Conservation (phyloP, 352 stramenopile genomes). For the Phytophthora multivora region DNA sequence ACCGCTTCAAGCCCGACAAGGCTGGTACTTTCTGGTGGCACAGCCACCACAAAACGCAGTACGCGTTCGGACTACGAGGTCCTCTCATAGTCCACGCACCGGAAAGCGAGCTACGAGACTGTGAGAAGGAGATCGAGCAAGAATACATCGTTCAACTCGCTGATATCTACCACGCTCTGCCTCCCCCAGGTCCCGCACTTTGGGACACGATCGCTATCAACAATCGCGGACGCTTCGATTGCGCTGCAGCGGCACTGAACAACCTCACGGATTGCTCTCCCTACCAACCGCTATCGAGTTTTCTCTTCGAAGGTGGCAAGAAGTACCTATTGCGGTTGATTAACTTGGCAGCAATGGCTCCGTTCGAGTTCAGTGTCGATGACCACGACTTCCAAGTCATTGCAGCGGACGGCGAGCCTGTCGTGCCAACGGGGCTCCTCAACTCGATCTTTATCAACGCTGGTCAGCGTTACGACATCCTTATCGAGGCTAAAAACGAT, state of each 20-base stretch:
- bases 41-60: constrained; percentile 38
- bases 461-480: constrained; percentile 38
- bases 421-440: constrained; percentile 24
- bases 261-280: constrained; percentile 14
- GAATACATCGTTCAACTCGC: constrained; percentile 31
- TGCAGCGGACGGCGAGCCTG: constrained; percentile 26
- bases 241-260: constrained; percentile 16
- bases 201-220: constrained; percentile 41
- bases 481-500: constrained; percentile 29
- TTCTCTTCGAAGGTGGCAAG: constrained; percentile 22
- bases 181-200: constrained; percentile 8
- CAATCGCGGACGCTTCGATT: constrained; percentile 40
- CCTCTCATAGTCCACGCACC: constrained; percentile 36
- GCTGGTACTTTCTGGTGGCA: constrained; percentile 44
- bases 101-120: constrained; percentile 6
- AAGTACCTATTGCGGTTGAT: constrained; percentile 39
- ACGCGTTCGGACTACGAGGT: constrained; percentile 34
- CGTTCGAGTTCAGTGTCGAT: constrained; percentile 44
- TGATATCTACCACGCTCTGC: constrained; percentile 33
- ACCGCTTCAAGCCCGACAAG: constrained; percentile 37
- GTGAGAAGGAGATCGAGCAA: constrained; percentile 26
- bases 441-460: constrained; percentile 38
- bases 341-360: constrained; percentile 32
- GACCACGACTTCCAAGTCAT: constrained; percentile 41
- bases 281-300: constrained; percentile 21